Percentiles rank a stretch among this genome's conserved stretches.
Conservation (phyloP, 805 yeast genomes). For the Wickerhamiella sergipiensis region DNA sequence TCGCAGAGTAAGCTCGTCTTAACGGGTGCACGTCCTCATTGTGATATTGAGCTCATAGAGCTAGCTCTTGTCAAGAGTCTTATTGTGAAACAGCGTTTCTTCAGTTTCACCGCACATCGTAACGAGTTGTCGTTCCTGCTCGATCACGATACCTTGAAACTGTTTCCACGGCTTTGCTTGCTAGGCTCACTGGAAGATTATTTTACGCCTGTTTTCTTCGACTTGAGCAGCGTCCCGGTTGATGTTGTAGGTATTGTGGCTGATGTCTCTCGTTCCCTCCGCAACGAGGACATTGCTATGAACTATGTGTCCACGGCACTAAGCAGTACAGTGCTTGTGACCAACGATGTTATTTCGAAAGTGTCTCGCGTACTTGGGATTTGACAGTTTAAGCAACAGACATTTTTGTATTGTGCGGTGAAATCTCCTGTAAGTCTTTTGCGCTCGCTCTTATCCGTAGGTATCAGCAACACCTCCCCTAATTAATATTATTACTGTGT, state of each 20-base stretch:
- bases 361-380: background rate
- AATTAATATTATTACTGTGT: too few relatives aligned
- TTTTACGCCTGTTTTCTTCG: slow-evolving; percentile 43
- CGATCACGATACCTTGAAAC: slow-evolving; percentile 12
- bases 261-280: slow-evolving; percentile 41
- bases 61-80: slow-evolving; percentile 30
- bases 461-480: too few relatives aligned
- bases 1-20: slow-evolving; percentile 28
- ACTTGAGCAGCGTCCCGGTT: slow-evolving; percentile 39
- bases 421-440: too few relatives aligned
- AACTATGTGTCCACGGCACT: slow-evolving; percentile 47
- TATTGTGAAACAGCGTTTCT: slow-evolving; percentile 19
- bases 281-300: slow-evolving; percentile 33
- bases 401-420: too few relatives aligned
- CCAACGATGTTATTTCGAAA: slow-evolving; percentile 14
- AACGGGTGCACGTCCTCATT: slow-evolving; percentile 43
- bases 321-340: slow-evolving; percentile 46
- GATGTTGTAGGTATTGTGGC: slow-evolving; percentile 57
- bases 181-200: slow-evolving; percentile 46
- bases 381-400: too few relatives aligned
- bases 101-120: slow-evolving; percentile 24
- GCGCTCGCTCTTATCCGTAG: too few relatives aligned
- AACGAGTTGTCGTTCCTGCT: slow-evolving; percentile 20
- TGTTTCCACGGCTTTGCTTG: slow-evolving; percentile 37
- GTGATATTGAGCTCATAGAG: slow-evolving; percentile 20